A percentile compares a stretch with the other conserved stretches of the same genome.
These are phyloP conservation scores for Picochlorum sp. DNA, from an alignment of 139 green algal genomes.

Conservation along the genomic window DNA sequence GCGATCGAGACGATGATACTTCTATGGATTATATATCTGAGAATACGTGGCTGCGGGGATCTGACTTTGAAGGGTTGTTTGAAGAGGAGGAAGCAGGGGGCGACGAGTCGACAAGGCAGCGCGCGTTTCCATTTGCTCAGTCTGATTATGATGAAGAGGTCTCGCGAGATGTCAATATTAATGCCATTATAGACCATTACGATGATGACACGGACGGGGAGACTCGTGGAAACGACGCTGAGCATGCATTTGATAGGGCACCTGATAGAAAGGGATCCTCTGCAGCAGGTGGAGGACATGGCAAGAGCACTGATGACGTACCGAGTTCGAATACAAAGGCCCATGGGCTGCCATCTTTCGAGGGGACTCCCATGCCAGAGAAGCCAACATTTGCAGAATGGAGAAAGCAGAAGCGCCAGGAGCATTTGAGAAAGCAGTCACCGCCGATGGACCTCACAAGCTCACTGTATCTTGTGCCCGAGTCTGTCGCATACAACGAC, in stretches of 20 bases:
- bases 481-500: neutral
- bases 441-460: neutral
- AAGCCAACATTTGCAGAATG: slow-evolving; percentile 6
- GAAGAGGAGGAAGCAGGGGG: neutral
- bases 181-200: too few species aligned
- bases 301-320: too few species aligned
- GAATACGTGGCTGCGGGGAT: neutral
- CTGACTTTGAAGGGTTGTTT: slow-evolving; percentile 3
- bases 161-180: too few species aligned
- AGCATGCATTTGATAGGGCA: too few species aligned
- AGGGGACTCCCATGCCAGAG: slow-evolving; percentile 3
- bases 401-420: neutral
- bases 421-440: neutral
- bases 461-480: neutral
- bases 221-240: too few species aligned
- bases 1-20: neutral
- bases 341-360: neutral
- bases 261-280: too few species aligned
- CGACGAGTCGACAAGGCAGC: slow-evolving; percentile 1
- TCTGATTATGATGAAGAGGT: neutral
- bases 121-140: neutral
- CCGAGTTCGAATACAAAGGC: too few species aligned
- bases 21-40: neutral
- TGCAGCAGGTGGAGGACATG: too few species aligned
- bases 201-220: too few species aligned